phyloP scores from a whole-genome alignment of 1,284 basidiomycete species.

The Sporisorium reilianum region DNA sequence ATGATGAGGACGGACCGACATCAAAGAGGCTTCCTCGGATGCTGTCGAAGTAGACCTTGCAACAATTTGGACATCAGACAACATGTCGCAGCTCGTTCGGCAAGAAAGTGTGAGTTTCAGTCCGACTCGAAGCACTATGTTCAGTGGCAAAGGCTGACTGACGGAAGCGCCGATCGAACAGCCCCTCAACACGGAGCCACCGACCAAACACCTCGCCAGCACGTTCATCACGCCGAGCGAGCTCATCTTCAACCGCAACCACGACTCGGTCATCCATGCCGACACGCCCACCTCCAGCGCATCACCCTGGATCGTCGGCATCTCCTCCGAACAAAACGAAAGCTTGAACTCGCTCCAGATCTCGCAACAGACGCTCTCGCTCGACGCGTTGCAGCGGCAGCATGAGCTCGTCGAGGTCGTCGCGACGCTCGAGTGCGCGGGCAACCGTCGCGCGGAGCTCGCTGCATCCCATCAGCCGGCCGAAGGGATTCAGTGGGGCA shows the following conservation, averaged over 20 bases:
- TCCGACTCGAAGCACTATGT: not conserved
- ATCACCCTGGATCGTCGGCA: conserved; percentile 19
- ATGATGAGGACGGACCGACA: conserved; percentile 6
- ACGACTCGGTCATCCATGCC: conserved; percentile 34
- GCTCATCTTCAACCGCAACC: conserved; percentile 54
- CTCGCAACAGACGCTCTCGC: not conserved
- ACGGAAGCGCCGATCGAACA: conserved; percentile 20
- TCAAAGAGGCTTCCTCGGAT: not conserved
- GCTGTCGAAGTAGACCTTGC: not conserved
- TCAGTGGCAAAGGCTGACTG: no score
- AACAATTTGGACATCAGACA: not conserved
- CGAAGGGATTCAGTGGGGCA: conserved; percentile 54
- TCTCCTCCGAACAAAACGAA: conserved; percentile 23
- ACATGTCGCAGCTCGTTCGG: conserved; percentile 26
- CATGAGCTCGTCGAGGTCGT: conserved; percentile 22
- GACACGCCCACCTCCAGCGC: not conserved
- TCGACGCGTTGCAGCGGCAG: conserved; percentile 24
- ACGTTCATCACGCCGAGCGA: conserved; percentile 47
- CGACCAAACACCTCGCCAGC: conserved; percentile 15
- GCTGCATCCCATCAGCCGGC: conserved; percentile 23
- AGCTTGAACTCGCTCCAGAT: not conserved
- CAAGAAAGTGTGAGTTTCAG: conserved; percentile 25
- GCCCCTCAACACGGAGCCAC: conserved; percentile 54
- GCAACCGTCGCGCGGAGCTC: conserved; percentile 52
- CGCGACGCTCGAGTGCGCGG: conserved; percentile 57